Base-by-base conservation (phyloP, 1,284 basidiomycete genomes). In the Cryptococcus jaspeensis region DNA sequence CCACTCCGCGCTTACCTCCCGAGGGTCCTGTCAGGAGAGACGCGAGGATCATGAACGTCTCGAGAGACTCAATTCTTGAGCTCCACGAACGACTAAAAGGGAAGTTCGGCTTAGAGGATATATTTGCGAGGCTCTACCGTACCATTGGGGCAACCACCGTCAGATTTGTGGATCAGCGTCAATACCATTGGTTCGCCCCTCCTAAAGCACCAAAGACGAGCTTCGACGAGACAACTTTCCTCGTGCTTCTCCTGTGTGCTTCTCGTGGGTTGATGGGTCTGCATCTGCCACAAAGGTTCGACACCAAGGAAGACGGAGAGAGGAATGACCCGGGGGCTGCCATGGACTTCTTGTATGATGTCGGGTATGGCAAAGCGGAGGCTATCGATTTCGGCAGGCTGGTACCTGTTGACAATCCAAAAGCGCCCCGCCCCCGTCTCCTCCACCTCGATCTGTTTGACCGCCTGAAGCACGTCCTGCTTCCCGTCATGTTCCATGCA, bases 351-450 rank as follows among this genome's bases (percentile, higher is more conserved):
- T 20, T 20, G 7, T 20, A 28, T 47, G 47, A 50, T 18, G 35
- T 47, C 0, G 42, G 41, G n/a, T 59, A 59, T 23, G 38, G 45
- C 13, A n/a, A 20, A 28, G 42, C 47, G 9, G 43, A 55, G n/a
- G 37, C 53, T 7, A 55, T 59, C 11, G 58, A 59, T 45, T 55
- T 59, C 23, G 58, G 58, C 9, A 53, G 58, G 15, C 48, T 59
- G 25, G 22, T 59, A 4, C 58, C 58, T 1, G 16, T 43, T 51
- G 38, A 42, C 18, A n/a, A 36, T n/a, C 22, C 28, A 22, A 41
- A n/a, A 28, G 28, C 38, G 20, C 16, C 37, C 13, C 15, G 22
- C 12, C 38, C 35, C 37, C 39, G 25, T 12, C 20, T 51, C 18
- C 39, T 58, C 13, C 41, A 48, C 4, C 32, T 58, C 1, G 37